Conservation (phyloP, 352 stramenopile genomes). For the Aphanomyces cochlioides region DNA sequence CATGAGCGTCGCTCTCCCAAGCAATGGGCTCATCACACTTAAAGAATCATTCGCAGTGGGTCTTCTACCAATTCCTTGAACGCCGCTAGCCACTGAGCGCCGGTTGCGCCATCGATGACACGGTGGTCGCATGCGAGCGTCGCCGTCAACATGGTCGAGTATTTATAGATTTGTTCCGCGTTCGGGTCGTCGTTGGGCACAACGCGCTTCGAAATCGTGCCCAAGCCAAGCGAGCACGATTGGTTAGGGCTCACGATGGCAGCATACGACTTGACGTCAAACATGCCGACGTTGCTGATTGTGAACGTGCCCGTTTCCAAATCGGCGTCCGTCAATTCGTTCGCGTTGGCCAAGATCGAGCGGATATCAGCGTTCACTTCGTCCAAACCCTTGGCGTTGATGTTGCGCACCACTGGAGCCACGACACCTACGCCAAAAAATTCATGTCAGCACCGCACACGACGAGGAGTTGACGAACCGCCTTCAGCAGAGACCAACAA, state of each 20-base stretch:
- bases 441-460: conserved; percentile 41
- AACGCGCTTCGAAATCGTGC: conserved; percentile 93
- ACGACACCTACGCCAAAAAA: conserved; percentile 93
- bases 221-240: conserved; percentile 90
- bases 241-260: conserved; percentile 93
- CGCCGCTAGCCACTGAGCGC: conserved; percentile 92
- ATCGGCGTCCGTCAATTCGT: conserved; percentile 41
- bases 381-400: conserved; percentile 84
- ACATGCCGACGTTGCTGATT: conserved; percentile 96
- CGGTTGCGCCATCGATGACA: conserved; percentile 96
- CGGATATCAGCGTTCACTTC: conserved; percentile 89
- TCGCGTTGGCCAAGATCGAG: conserved; percentile 41
- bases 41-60: conserved; percentile 96
- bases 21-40: conserved; percentile 32
- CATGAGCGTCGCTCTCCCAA: too few species aligned
- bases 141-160: conserved; percentile 90
- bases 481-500: conserved; percentile 63
- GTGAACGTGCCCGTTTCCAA: conserved; percentile 92
- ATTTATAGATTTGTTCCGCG: conserved; percentile 84
- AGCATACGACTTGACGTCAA: conserved; percentile 92
- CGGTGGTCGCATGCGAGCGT: conserved; percentile 97
- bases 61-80: conserved; percentile 97
- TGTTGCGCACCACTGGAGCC: conserved; percentile 94
- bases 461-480: conserved; percentile 31
- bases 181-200: conserved; percentile 86